Conservation (phyloP, 2,329 filamentous ascomycete genomes). For the Sclerotinia glacialis region DNA sequence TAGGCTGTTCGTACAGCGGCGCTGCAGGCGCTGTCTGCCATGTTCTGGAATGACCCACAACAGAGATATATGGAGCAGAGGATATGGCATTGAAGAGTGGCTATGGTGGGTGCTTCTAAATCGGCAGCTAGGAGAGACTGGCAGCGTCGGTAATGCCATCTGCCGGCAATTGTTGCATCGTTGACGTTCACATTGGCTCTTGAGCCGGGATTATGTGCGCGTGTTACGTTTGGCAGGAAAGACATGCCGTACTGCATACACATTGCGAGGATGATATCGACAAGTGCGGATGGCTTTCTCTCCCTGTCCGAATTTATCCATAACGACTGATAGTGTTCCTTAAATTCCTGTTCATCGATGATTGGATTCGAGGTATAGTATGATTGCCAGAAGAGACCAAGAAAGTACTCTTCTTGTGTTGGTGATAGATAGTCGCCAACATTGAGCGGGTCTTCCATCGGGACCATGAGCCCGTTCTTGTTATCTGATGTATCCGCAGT, state of each 20-base stretch:
- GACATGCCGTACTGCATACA: slow-evolving; percentile 49
- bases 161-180: slow-evolving; percentile 41
- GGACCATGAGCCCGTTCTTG: slow-evolving; percentile 7
- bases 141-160: slow-evolving; percentile 44
- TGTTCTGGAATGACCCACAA: slow-evolving; percentile 43
- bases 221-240: slow-evolving; percentile 26
- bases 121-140: slow-evolving; percentile 41
- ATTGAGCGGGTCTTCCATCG: slow-evolving; percentile 16
- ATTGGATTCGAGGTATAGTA: slow-evolving; percentile 46
- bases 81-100: slow-evolving; percentile 44
- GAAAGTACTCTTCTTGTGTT: slow-evolving; percentile 48
- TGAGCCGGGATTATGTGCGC: slow-evolving; percentile 16
- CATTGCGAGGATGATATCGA: slow-evolving; percentile 52
- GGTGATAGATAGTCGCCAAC: slow-evolving; percentile 39
- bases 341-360: slow-evolving; percentile 47
- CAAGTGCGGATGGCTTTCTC: slow-evolving; percentile 48
- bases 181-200: slow-evolving; percentile 29
- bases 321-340: slow-evolving; percentile 45
- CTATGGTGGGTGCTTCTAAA: slow-evolving; percentile 42
- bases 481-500: slow-evolving; percentile 26
- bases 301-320: slow-evolving; percentile 37
- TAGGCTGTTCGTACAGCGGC: slow-evolving; percentile 42
- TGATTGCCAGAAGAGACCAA: slow-evolving; percentile 49
- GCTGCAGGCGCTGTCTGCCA: slow-evolving; percentile 40
- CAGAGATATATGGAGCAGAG: slow-evolving; percentile 43